Evolutionary conservation across 2,329 filamentous ascomycete species (phyloP).

Genomic region (Capronia epimyces): DNA sequence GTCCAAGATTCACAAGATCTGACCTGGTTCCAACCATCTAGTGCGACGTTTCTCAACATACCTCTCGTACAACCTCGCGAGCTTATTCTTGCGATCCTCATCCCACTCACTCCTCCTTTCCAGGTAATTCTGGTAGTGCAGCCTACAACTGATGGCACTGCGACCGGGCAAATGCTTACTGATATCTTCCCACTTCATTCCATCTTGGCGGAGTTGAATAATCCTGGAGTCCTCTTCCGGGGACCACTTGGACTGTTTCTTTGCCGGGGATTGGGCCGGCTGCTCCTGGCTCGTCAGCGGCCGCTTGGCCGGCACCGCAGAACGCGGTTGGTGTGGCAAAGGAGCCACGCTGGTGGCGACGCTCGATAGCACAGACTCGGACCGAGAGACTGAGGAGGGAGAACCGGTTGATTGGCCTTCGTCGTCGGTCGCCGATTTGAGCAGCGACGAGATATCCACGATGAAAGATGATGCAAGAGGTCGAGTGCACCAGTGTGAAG

Average conservation of each 20-base stretch:
- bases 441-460: constrained; percentile 91
- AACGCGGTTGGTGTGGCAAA: constrained; percentile 22
- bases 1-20: constrained; percentile 7
- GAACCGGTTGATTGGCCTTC: constrained; percentile 26
- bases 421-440: constrained; percentile 54
- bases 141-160: constrained; percentile 86
- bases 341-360: constrained; percentile 24
- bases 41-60: constrained; percentile 45
- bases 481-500: not conserved
- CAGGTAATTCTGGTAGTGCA: constrained; percentile 96
- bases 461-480: constrained; percentile 40
- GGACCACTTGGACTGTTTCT: constrained; percentile 97
- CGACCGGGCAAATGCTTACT: constrained; percentile 83
- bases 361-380: constrained; percentile 24
- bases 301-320: constrained; percentile 32
- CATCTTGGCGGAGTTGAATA: constrained; percentile 79
- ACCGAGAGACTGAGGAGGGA: constrained; percentile 21
- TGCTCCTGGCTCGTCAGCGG: constrained; percentile 36
- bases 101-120: constrained; percentile 93
- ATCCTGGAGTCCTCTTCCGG: constrained; percentile 88
- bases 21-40: constrained; percentile 4
- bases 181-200: constrained; percentile 99
- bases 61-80: constrained; percentile 92
- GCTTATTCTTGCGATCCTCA: constrained; percentile 94
- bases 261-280: constrained; percentile 62